Percentiles rank a stretch among this genome's conserved stretches.
phyloP scores from a whole-genome alignment of 2,329 filamentous ascomycete species.

The Sordariomycetes sp. region DNA sequence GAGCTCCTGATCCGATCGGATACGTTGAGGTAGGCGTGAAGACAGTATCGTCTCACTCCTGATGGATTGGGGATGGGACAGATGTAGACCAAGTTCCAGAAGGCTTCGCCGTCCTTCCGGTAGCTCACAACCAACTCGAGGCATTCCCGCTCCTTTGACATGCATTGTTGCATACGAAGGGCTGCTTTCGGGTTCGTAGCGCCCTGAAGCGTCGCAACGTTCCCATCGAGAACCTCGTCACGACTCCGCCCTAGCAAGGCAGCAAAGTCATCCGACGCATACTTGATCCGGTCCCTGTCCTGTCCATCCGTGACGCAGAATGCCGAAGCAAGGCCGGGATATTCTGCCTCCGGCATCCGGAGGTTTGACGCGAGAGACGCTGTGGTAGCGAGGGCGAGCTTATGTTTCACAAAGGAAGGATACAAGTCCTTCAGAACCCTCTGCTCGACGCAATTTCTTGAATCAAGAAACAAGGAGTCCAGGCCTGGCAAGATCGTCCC shows the following conservation, averaged over 20 bases:
- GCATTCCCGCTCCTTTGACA: constrained; percentile 29
- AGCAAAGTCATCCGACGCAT: constrained; percentile 39
- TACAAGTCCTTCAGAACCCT: constrained; percentile 34
- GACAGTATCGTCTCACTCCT: constrained; percentile 38
- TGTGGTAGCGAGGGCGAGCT: constrained; percentile 33
- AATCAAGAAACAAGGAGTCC: constrained; percentile 30
- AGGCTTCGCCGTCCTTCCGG: constrained; percentile 36
- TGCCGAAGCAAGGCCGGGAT: constrained; percentile 44
- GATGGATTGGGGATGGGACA: constrained; percentile 37
- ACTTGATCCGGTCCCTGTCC: constrained; percentile 38
- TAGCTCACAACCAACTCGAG: constrained; percentile 42
- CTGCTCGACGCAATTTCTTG: constrained; percentile 30
- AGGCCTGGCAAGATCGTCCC: constrained; percentile 32
- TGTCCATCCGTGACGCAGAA: constrained; percentile 46
- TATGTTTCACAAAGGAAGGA: constrained; percentile 40
- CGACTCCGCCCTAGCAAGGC: constrained; percentile 37
- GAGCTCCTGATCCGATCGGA: constrained; percentile 39
- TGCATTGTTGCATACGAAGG: constrained; percentile 26
- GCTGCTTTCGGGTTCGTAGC: constrained; percentile 28
- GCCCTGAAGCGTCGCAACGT: constrained; percentile 39
- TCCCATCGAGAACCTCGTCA: constrained; percentile 34
- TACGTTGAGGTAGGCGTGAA: constrained; percentile 47
- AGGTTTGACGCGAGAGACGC: constrained; percentile 27
- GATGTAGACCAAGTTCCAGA: constrained; percentile 46
- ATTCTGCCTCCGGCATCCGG: constrained; percentile 23